phyloP scores from a whole-genome alignment of 2,329 filamentous ascomycete genomes.

The Fonsecaea multimorphosa region DNA sequence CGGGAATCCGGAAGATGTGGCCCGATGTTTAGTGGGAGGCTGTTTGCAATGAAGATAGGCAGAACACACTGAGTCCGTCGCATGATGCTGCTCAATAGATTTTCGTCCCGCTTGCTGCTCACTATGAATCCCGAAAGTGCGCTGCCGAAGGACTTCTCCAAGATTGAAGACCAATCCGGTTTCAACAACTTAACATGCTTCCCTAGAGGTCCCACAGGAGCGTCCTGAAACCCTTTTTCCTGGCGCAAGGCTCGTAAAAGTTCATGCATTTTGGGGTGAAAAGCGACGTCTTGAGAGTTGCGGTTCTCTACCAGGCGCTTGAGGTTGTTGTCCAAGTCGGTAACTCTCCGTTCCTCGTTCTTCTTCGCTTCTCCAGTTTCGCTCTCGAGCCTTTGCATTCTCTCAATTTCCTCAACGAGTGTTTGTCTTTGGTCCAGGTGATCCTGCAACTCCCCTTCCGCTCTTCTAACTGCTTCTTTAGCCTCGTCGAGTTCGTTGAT shows the following conservation, averaged over 20 bases:
- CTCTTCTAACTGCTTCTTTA: constrained; percentile 56
- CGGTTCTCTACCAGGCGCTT: constrained; percentile 61
- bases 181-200: constrained; percentile 76
- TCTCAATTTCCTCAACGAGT: constrained; percentile 46
- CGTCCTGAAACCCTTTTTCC: constrained; percentile 71
- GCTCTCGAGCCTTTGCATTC: constrained; percentile 40
- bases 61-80: constrained; percentile 58
- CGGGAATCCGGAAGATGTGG: constrained; percentile 74
- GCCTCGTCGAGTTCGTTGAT: constrained; percentile 65
- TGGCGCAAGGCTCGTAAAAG: constrained; percentile 72
- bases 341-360: constrained; percentile 62
- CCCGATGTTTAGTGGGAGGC: constrained; percentile 61
- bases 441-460: constrained; percentile 50
- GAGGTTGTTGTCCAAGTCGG: constrained; percentile 59
- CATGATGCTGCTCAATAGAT: constrained; percentile 71
- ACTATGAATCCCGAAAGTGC: constrained; percentile 81
- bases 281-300: constrained; percentile 68
- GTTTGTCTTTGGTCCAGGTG: constrained; percentile 47
- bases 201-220: constrained; percentile 84
- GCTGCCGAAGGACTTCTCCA: constrained; percentile 78
- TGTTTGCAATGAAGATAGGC: constrained; percentile 69
- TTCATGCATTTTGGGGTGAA: constrained; percentile 61
- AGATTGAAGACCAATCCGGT: constrained; percentile 79
- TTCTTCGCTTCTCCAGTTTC: constrained; percentile 33
- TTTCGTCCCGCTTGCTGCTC: constrained; percentile 74